These are phyloP conservation scores for Solanum boliviense DNA, from an alignment of 257 asterid genomes.

Conservation along the genomic window DNA sequence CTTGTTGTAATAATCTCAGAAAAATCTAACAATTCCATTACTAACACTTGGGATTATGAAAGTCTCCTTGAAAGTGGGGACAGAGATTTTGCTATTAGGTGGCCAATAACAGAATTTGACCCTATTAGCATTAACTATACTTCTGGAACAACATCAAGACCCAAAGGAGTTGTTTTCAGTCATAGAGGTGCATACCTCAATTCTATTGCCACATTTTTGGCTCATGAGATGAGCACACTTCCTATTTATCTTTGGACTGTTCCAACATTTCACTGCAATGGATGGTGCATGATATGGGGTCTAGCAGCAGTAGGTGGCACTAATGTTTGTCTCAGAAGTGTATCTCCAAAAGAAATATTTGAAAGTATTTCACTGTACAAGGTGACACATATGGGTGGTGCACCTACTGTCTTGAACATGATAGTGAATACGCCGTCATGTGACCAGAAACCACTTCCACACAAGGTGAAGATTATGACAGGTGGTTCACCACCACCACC, in stretches of 20 bases:
- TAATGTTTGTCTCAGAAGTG: constrained; percentile 20
- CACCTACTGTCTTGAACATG: constrained; percentile 1
- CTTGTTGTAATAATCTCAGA: constrained; percentile 13
- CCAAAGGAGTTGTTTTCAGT: constrained; percentile 23
- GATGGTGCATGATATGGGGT: constrained; percentile 27
- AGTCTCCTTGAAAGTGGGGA: constrained; percentile 10
- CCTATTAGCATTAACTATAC: constrained; percentile 27
- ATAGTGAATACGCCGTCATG: background rate
- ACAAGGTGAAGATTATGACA: background rate
- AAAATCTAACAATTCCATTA: background rate
- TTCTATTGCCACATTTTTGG: constrained; percentile 15
- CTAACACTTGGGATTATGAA: constrained; percentile 8
- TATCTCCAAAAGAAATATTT: constrained; percentile 13
- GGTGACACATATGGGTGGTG: background rate
- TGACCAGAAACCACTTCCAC: background rate
- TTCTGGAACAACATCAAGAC: constrained; percentile 30
- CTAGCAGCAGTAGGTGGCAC: constrained; percentile 30
- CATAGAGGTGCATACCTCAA: constrained; percentile 32
- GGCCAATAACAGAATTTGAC: constrained; percentile 19
- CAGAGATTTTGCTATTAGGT: constrained; percentile 13
- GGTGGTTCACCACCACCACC: background rate
- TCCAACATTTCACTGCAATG: constrained; percentile 33
- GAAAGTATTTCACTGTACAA: background rate
- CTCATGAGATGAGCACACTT: constrained; percentile 12
- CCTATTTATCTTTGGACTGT: constrained; percentile 27